Evolutionary conservation across 164 flowering plant species (phyloP).

Genomic region (Cinnamomum micranthum): DNA sequence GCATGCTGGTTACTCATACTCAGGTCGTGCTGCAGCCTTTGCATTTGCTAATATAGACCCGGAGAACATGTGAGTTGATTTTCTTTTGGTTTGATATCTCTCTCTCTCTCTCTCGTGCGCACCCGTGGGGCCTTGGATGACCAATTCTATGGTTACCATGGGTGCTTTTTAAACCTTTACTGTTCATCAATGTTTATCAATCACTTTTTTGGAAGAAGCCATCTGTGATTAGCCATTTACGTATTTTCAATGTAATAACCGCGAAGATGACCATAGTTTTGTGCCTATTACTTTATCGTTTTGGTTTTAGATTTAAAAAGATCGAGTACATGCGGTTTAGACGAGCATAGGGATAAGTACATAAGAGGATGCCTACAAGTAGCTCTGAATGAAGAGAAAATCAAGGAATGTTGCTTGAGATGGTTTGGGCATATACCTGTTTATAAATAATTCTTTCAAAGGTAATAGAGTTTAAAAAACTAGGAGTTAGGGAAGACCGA

Average conservation of each 20-base stretch:
- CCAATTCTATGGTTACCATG: background rate
- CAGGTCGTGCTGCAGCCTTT: slow-evolving; percentile 95
- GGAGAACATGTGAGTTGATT: slow-evolving; percentile 53
- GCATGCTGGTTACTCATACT: slow-evolving; percentile 98
- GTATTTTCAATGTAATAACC: background rate
- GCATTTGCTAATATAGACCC: slow-evolving; percentile 96
- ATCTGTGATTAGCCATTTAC: background rate
- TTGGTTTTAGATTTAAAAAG: background rate
- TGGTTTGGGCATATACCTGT: no score
- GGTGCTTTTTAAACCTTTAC: no score
- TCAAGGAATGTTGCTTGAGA: no score
- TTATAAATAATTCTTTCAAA: no score
- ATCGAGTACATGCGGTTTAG: no score
- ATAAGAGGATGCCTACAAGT: no score
- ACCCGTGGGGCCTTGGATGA: background rate
- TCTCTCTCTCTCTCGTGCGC: slow-evolving; percentile 2
- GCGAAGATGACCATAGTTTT: background rate
- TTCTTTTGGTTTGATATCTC: background rate
- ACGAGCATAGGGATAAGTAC: no score
- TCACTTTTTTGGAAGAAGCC: background rate
- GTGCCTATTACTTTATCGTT: background rate
- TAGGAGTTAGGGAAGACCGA: no score
- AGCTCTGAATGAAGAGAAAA: no score
- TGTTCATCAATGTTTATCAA: background rate
- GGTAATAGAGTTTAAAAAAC: no score